A percentile compares a stretch with the other conserved stretches of the same genome.
phyloP scores from a whole-genome alignment of 768 basidiomycete genomes.

The Rhizopogon sp. region DNA sequence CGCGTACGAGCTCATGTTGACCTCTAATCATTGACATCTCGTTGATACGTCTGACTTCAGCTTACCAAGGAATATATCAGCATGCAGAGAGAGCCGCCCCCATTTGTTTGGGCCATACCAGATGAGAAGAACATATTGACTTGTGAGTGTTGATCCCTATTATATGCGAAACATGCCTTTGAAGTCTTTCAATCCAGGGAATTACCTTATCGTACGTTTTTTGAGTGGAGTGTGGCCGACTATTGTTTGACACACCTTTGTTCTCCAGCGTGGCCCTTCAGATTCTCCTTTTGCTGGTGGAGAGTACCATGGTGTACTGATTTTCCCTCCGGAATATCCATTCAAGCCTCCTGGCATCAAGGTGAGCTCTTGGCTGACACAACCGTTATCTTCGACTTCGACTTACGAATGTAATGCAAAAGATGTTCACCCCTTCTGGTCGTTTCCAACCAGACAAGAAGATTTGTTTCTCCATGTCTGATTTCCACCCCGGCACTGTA shows the following conservation, averaged over 20 bases:
- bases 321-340: conserved; percentile 92
- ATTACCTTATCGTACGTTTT: conserved; percentile 80
- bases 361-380: conserved; percentile 37
- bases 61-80: conserved; percentile 83
- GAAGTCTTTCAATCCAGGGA: conserved; percentile 54
- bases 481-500: conserved; percentile 87
- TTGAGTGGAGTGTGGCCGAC: neutral
- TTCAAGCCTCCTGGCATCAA: conserved; percentile 98
- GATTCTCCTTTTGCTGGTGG: conserved; percentile 89
- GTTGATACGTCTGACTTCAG: conserved; percentile 31
- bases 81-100: conserved; percentile 92
- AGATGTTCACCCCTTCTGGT: conserved; percentile 92
- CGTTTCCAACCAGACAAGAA: conserved; percentile 90
- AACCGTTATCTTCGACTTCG: neutral
- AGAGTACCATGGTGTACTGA: conserved; percentile 89
- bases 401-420: conserved; percentile 4
- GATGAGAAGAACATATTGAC: conserved; percentile 97
- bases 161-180: conserved; percentile 3
- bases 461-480: conserved; percentile 98
- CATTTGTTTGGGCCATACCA: conserved; percentile 92
- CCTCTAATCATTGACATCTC: conserved; percentile 8
- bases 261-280: conserved; percentile 78
- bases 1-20: conserved; percentile 44
- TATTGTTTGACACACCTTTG: conserved; percentile 8
- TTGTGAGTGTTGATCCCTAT: conserved; percentile 50